Base-by-base conservation (phyloP, 1,284 basidiomycete genomes). In the Heterobasidion occidentale region DNA sequence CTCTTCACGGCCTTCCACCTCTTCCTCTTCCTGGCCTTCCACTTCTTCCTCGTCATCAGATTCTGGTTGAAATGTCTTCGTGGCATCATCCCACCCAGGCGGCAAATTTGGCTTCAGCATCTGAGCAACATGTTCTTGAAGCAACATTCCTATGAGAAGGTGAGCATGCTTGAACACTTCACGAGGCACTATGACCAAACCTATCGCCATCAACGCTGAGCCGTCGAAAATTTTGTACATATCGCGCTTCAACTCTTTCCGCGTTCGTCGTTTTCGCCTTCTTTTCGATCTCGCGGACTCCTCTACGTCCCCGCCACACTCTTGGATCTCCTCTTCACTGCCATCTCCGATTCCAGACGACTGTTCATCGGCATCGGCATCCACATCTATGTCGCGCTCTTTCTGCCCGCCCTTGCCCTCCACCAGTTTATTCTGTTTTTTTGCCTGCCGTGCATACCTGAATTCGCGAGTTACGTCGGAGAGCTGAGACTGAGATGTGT, bases 191-290 rank as follows among this genome's bases (percentile, higher is more conserved):
- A 17, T 27, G 46, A n/a, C 3, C 74, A 19, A 46, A 86, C 86
- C 86, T 62, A 89, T 74, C 2, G 78, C 84, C 69, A 89, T 74
- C 49, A 89, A 73, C 5, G 84, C 84, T 14, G 84, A 83, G 1
- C 86, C 86, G 63, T 89, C 84, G 60, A 88, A 75, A 2, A 78
- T 72, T 62, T 79, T 86, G 65, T 88, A 88, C 87, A 89, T 89
- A 58, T 88, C 84, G 49, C 59, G 33, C 60, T 61, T 58, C 11
- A 34, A 38, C 67, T 7, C 59, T 54, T 61, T 55, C 59, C 38
- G 33, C 19, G 47, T 51, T 52, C 52, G 50, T 56, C 57, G 35
- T 34, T 27, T 17, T 54, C 55, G 8, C 46, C 35, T 36, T 14
- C 12, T 14, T 51, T 36, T 35, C 19, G 49, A 11, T 11, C 49